A percentile compares a stretch with the other conserved stretches of the same genome.
These are phyloP conservation scores for Tetraselmis chui DNA, from an alignment of 139 green algal species.

Conservation along the genomic window DNA sequence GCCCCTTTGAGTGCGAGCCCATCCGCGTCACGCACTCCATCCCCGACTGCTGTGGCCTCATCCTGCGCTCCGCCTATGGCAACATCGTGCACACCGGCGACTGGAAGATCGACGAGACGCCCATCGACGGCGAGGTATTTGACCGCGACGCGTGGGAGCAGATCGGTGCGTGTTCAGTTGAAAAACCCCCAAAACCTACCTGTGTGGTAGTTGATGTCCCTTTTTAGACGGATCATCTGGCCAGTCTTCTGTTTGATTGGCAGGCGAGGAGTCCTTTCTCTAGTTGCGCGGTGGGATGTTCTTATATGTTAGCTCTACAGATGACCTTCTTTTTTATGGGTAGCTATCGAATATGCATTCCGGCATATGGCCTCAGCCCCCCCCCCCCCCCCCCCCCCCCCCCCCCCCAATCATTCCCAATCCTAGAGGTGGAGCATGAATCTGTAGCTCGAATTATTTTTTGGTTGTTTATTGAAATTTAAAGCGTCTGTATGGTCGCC, in stretches of 20 bases:
- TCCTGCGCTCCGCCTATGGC: slow-evolving; percentile 80
- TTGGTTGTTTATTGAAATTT: too few relatives aligned
- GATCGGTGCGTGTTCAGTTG: slow-evolving; percentile 37
- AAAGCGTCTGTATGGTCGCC: too few relatives aligned
- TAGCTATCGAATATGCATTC: too few relatives aligned
- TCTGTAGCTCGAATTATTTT: neutral
- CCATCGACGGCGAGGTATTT: slow-evolving; percentile 84
- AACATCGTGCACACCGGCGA: slow-evolving; percentile 92
- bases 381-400: neutral
- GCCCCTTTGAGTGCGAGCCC: slow-evolving; percentile 79
- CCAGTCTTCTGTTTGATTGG: too few relatives aligned
- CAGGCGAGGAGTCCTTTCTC: too few relatives aligned
- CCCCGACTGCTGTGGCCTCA: slow-evolving; percentile 91
- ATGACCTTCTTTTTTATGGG: too few relatives aligned
- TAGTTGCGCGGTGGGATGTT: too few relatives aligned
- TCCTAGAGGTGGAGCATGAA: too few relatives aligned
- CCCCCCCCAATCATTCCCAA: neutral
- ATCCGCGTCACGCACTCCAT: slow-evolving; percentile 96
- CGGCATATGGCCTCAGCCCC: too few relatives aligned
- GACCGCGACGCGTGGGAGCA: slow-evolving; percentile 81
- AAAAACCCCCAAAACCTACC: too few relatives aligned
- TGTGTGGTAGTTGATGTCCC: too few relatives aligned
- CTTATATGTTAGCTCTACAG: too few relatives aligned
- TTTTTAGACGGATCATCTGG: neutral
- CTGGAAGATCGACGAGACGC: slow-evolving; percentile 98